A percentile compares a stretch with the other conserved stretches of the same genome.
Evolutionary conservation across 2,329 filamentous ascomycete species (phyloP).

Genomic region (Fusarium sp.): DNA sequence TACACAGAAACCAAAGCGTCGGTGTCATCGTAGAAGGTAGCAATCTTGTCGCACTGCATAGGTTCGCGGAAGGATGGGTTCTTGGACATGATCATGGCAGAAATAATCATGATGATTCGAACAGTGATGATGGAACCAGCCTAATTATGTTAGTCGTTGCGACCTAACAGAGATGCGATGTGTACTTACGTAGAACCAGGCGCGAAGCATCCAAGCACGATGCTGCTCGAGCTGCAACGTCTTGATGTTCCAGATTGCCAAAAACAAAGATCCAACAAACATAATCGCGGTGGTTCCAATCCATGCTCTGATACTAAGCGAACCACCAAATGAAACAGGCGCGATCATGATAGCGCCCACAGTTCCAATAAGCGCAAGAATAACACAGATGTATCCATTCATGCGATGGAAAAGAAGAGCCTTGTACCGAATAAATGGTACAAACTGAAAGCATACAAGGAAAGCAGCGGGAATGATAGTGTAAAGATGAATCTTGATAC

Average conservation of each 20-base stretch:
- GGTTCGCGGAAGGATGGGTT: conserved; percentile 6
- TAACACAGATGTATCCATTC: conserved; percentile 65
- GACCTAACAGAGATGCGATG: accelerated
- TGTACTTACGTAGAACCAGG: conserved; percentile 26
- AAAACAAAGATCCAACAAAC: conserved; percentile 54
- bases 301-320: conserved; percentile 58
- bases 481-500: conserved; percentile 59
- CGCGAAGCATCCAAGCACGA: conserved; percentile 70
- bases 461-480: conserved; percentile 57
- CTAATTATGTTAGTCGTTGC: background rate
- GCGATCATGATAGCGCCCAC: conserved; percentile 65
- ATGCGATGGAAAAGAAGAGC: conserved; percentile 67
- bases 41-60: conserved; percentile 15
- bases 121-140: conserved; percentile 21
- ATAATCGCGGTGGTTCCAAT: conserved; percentile 57
- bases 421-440: conserved; percentile 59
- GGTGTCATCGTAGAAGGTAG: conserved; percentile 13
- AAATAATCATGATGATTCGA: conserved; percentile 23
- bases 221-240: conserved; percentile 71
- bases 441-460: conserved; percentile 60
- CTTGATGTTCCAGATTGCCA: conserved; percentile 68
- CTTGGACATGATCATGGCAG: conserved; percentile 13
- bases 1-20: background rate
- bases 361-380: conserved; percentile 60
- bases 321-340: conserved; percentile 64